A percentile compares a stretch with the other conserved stretches of the same genome.
Conservation (phyloP, 2,329 filamentous ascomycete genomes). For the Blastomyces emzantsi region DNA sequence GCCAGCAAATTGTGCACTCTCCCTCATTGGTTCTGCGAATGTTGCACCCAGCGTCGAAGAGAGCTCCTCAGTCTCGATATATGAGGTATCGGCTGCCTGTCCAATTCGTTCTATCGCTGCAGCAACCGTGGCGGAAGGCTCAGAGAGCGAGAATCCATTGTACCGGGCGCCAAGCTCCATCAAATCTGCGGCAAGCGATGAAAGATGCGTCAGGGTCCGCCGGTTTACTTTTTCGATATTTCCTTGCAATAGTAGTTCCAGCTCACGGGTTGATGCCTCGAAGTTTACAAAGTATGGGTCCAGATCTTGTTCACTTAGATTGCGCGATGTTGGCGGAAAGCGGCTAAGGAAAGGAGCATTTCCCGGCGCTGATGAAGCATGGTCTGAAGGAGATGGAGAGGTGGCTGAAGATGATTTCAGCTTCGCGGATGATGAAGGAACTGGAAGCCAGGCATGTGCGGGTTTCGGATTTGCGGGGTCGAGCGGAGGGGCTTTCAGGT, state of each 20-base stretch:
- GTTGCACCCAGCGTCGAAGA: constrained; percentile 79
- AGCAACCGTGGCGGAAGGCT: constrained; percentile 78
- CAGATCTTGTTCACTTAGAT: constrained; percentile 76
- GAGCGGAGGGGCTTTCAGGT: constrained; percentile 88
- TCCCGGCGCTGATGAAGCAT: constrained; percentile 36
- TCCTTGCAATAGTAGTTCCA: constrained; percentile 79
- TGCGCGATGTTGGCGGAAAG: constrained; percentile 70
- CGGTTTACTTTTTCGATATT: constrained; percentile 97
- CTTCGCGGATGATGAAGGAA: constrained; percentile 78
- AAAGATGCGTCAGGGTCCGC: constrained; percentile 75
- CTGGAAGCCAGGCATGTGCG: constrained; percentile 77
- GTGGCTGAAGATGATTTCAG: constrained; percentile 50
- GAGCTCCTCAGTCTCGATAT: constrained; percentile 89
- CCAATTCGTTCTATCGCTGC: constrained; percentile 90
- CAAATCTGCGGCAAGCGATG: constrained; percentile 73
- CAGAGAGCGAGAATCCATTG: constrained; percentile 92
- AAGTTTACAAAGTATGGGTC: constrained; percentile 95
- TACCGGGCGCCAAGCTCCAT: constrained; percentile 92
- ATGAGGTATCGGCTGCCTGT: constrained; percentile 90
- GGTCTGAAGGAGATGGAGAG: constrained; percentile 42
- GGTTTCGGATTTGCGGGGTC: constrained; percentile 86
- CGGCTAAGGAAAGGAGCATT: constrained; percentile 60
- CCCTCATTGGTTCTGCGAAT: constrained; percentile 95
- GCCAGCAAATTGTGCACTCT: constrained; percentile 93
- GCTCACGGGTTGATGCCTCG: constrained; percentile 81